Conservation (phyloP, 495 filamentous ascomycete species). For the Astrocystis sublimbata region DNA sequence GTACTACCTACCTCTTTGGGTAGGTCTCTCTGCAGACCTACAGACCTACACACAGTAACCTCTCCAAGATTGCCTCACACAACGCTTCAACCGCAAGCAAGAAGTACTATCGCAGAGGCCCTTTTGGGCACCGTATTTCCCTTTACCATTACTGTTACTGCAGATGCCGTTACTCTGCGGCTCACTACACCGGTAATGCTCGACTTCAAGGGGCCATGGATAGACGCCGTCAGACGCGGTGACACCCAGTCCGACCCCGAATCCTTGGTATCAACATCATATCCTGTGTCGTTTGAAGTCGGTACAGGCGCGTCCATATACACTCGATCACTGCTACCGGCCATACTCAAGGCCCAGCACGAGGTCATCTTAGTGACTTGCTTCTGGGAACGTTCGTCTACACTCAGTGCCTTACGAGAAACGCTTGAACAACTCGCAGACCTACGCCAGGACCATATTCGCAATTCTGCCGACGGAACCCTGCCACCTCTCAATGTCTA, state of each 20-base stretch:
- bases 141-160: too few relatives aligned
- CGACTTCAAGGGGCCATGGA: constrained; percentile 27
- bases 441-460: constrained; percentile 30
- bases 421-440: constrained; percentile 55
- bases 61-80: too few relatives aligned
- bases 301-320: constrained; percentile 61
- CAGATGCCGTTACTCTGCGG: too few relatives aligned
- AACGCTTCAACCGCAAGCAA: too few relatives aligned
- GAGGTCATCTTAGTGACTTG: constrained; percentile 76
- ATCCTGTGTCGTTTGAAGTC: constrained; percentile 49
- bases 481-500: constrained; percentile 46
- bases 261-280: constrained; percentile 47
- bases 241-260: constrained; percentile 27
- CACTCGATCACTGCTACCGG: constrained; percentile 52
- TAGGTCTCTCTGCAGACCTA: too few relatives aligned
- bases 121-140: too few relatives aligned
- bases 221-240: constrained; percentile 10
- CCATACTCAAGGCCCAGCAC: constrained; percentile 53
- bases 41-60: too few relatives aligned
- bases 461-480: constrained; percentile 5
- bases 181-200: too few relatives aligned
- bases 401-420: constrained; percentile 49
- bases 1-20: too few relatives aligned
- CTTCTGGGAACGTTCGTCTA: constrained; percentile 68
- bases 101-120: too few relatives aligned